A percentile compares a stretch with the other conserved stretches of the same genome.
These are phyloP conservation scores for Nannizzia gypsea DNA, from an alignment of 2,329 filamentous ascomycete species.

Conservation along the genomic window DNA sequence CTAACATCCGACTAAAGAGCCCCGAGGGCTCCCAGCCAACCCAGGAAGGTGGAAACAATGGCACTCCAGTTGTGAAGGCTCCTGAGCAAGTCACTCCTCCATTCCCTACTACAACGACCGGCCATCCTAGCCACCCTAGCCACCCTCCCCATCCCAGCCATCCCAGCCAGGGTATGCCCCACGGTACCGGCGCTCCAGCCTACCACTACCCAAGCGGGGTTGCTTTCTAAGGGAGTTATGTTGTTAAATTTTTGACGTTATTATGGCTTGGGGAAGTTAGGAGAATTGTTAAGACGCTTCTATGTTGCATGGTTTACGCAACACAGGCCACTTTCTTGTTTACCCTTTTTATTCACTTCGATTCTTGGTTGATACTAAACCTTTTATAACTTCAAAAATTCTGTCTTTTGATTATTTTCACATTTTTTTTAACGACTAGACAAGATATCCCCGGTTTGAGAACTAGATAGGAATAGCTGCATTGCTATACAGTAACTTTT, in stretches of 20 bases:
- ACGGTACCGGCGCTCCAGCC: neutral
- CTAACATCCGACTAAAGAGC: neutral
- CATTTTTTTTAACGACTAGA: neutral
- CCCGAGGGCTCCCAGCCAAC: neutral
- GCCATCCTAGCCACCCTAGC: neutral
- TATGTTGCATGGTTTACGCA: neutral
- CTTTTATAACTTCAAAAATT: neutral
- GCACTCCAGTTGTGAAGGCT: neutral
- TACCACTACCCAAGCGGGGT: neutral
- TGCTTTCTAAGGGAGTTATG: neutral
- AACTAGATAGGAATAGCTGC: neutral
- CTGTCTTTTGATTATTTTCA: neutral
- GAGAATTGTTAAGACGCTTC: neutral
- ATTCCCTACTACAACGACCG: neutral
- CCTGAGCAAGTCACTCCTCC: neutral
- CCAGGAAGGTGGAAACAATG: neutral
- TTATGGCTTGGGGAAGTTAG: neutral
- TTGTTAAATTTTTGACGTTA: neutral
- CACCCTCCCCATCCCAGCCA: neutral
- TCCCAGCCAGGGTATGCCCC: neutral
- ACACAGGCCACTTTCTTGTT: neutral
- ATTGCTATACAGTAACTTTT: constrained; percentile 19
- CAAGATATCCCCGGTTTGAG: neutral
- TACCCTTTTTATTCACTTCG: neutral
- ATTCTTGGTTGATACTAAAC: neutral